Conservation (phyloP, 2,329 filamentous ascomycete species). For the Xenosphaeropsis pyriputrescens region DNA sequence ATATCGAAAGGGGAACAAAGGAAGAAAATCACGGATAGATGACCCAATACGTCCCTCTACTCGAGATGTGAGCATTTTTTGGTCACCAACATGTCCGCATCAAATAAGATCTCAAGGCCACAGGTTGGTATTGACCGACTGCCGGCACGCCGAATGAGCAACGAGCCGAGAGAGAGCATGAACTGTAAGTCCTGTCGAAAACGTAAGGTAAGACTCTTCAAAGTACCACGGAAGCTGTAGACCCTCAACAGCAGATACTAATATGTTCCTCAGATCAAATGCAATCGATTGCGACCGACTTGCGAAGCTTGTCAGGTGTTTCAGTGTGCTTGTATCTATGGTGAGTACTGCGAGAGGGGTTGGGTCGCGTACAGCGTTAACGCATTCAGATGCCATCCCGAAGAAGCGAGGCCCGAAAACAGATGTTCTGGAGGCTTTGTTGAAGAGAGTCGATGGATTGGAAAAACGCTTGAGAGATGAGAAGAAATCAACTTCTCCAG, state of each 20-base stretch:
- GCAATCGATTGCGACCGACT: slow-evolving; percentile 69
- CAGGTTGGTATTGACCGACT: slow-evolving; percentile 20
- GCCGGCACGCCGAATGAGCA: slow-evolving; percentile 18
- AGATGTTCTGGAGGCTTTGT: slow-evolving; percentile 68
- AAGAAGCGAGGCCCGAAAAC: slow-evolving; percentile 87
- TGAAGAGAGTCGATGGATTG: slow-evolving; percentile 75
- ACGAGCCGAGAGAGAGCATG: slow-evolving; percentile 72
- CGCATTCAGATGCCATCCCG: slow-evolving; percentile 58
- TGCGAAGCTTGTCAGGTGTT: slow-evolving; percentile 87
- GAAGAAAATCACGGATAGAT: too few relatives aligned
- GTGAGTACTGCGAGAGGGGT: slow-evolving; percentile 41
- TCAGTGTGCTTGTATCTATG: slow-evolving; percentile 77
- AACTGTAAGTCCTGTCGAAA: slow-evolving; percentile 93
- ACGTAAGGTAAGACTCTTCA: slow-evolving; percentile 51
- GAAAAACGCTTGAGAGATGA: slow-evolving; percentile 67
- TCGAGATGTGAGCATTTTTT: too few relatives aligned
- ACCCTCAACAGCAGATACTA: slow-evolving; percentile 7
- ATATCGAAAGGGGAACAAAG: too few relatives aligned
- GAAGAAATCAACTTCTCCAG: slow-evolving; percentile 25
- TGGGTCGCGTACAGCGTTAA: slow-evolving; percentile 4
- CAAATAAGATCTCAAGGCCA: slow-evolving; percentile 7
- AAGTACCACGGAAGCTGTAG: too few relatives aligned
- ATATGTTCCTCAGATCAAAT: slow-evolving; percentile 58
- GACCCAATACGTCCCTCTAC: too few relatives aligned
- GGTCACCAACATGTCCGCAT: neutral